Evolutionary conservation across 202 grass and related monocot genomes (phyloP), one percentile per base, ranked within the genome.

Genomic region (Brachypodium distachyon): DNA sequence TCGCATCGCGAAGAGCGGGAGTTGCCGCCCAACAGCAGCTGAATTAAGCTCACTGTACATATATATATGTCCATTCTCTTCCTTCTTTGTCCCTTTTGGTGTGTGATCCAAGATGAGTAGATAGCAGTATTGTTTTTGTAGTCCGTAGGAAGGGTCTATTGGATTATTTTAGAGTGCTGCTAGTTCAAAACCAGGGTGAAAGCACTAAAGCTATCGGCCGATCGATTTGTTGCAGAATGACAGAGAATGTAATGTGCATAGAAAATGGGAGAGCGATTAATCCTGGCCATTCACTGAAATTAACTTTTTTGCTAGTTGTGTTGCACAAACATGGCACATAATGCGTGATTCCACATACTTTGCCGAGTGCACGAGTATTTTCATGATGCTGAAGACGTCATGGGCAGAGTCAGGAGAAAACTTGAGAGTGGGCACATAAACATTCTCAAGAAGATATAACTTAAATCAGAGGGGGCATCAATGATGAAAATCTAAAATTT

Each of bases 1-100:
- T 93, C 84, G 46, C 80, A 78, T 67, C 81, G 53, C 56, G 50
- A 88, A 72, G 81, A 82, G 69, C 7, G 52, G 4, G 43, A 43
- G 48, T 56, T 67, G 66, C 16, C 41, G 66, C 16, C 41, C 40
- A 57, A 34, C 11, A 55, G 49, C 46, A 16, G 60, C 32, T 48
- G n/a, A 36, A 26, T 13, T 70, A 36, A 26, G 64, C 64, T 67
- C 14, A 29, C 1, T 76, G 67, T 63, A 77, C 17, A 75, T 76
- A 66, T 63, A 77, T 12, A 75, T 76, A 66, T 44, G 62, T 38
- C 26, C 16, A 86, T 89, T 86, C 40, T 36, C 40, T 78, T 41
- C 17, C 12, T 14, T 52, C 29, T 22, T 2, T 2, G 42, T 31
- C 0, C 21, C 2, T 43, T 50, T 33, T 6, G 2, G 1, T 61